Conservation (phyloP, 768 basidiomycete species). For the Xerocomus potaroensis region DNA sequence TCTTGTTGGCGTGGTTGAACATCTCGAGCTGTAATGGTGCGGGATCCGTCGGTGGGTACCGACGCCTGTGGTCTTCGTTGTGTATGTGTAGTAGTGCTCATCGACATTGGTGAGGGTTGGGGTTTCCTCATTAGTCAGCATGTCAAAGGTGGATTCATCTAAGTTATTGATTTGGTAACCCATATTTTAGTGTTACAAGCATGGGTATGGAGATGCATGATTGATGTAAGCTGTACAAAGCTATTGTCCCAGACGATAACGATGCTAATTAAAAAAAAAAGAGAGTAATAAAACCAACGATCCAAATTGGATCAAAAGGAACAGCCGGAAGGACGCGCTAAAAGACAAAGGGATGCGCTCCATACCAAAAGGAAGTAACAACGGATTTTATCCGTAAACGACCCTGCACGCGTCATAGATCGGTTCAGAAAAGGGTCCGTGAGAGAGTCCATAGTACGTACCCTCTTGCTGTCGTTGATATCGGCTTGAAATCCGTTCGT, state of each 20-base stretch:
- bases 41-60: conserved; percentile 48
- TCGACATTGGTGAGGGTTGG: background rate
- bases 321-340: background rate
- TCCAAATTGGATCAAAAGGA: conserved; percentile 22
- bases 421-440: conserved; percentile 3
- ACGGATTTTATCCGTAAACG: conserved; percentile 38
- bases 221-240: conserved; percentile 21
- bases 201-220: conserved; percentile 24
- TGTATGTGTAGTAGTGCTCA: conserved; percentile 24
- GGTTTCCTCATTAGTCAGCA: conserved; percentile 18
- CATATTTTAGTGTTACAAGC: conserved; percentile 23
- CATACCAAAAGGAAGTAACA: background rate
- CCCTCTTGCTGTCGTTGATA: conserved; percentile 73
- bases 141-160: conserved; percentile 9
- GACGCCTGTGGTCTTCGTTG: conserved; percentile 35
- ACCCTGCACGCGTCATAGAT: conserved; percentile 28
- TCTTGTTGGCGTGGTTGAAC: conserved; percentile 31
- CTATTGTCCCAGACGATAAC: conserved; percentile 19
- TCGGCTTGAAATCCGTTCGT: conserved; percentile 76
- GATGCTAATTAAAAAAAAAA: conserved; percentile 20
- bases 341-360: conserved; percentile 11
- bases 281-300: conserved; percentile 24
- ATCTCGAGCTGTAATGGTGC: conserved; percentile 46
- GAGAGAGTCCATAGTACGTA: conserved; percentile 36
- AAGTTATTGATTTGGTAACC: conserved; percentile 4